phyloP scores from a whole-genome alignment of 768 basidiomycete genomes.

The Mycena belliarum region DNA sequence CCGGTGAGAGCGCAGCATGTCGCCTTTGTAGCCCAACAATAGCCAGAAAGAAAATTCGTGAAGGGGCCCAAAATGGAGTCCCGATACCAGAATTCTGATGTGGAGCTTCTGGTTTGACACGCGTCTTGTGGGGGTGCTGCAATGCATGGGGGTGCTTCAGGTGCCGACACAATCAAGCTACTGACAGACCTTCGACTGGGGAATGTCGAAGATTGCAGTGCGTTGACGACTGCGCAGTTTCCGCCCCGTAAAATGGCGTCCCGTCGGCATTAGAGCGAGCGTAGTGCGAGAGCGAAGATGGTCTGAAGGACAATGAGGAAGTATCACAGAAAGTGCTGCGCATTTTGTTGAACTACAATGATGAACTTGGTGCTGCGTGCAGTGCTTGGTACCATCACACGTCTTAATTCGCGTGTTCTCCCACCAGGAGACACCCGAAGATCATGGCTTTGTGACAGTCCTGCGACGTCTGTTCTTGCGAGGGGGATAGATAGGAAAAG shows the following conservation, averaged over 20 bases:
- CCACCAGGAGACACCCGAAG: too few species aligned
- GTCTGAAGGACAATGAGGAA: background rate
- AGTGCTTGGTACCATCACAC: background rate
- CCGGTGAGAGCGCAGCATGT: background rate
- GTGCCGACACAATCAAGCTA: background rate
- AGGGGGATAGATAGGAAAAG: too few species aligned
- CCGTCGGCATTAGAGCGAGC: slow-evolving; percentile 17
- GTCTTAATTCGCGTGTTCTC: too few species aligned
- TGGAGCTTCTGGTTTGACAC: background rate
- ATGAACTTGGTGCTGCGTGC: slow-evolving; percentile 2
- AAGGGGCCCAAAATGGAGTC: background rate
- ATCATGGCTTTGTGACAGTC: too few species aligned
- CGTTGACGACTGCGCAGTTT: background rate
- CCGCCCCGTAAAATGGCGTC: background rate
- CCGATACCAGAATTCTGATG: background rate
- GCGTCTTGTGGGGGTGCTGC: background rate
- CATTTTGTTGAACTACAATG: background rate
- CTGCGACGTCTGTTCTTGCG: too few species aligned
- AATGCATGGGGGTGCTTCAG: background rate
- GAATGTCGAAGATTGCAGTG: background rate
- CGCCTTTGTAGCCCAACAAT: background rate
- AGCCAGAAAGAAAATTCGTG: background rate
- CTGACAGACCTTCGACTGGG: background rate
- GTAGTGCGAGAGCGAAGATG: background rate
- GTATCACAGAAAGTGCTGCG: slow-evolving; percentile 4